Base-by-base conservation (phyloP, 805 yeast species). In the Starmerella powellii region DNA sequence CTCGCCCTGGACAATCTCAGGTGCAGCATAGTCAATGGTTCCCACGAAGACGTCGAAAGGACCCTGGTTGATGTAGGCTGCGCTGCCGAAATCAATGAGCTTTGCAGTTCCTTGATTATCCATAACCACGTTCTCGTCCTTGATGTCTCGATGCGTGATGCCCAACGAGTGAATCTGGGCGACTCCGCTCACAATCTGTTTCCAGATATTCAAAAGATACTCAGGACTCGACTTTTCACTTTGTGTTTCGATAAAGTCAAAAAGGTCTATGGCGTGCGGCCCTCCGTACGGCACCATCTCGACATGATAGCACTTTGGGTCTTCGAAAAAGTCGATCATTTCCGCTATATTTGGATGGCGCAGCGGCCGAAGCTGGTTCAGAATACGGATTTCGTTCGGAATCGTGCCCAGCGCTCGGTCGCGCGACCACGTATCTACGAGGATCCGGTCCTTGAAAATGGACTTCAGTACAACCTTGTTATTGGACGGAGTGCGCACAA, bases 11-110 rank as follows among this genome's bases (percentile, higher is more conserved):
- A 91, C 66, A 0, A 91, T 95, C 61, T 91, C 98, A 0, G 98
- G 98, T 0, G 97, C 94, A 1, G 97, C 97, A 60, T 88, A 91
- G 60, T 91, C 96, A 34, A 91, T 78, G 0, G 98, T 91, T 2
- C 98, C 98, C 2, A 91, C 97, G 63, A 91, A 88, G 4, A 91
- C 95, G 52, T 88, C 95, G 63, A 88, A 91, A 4, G 97, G 97
- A 0, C 96, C 97, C 63, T 80, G 85, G 50, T 72, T 74, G 17
- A 78, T 74, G 59, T 85, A 85, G 0, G 96, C 95, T 1, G 97
- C 94, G 37, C 94, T 80, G 1, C 98, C 98, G 60, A 86, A 88
- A 63, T 88, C 98, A 56, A 88, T 88, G 48, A 88, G 66, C 58
- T 86, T 87, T 40, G 84, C 78, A 34, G 75, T 69, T 2, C 91